phyloP scores from a whole-genome alignment of 2,329 filamentous ascomycete species.

The Pseudonectria buxi region DNA sequence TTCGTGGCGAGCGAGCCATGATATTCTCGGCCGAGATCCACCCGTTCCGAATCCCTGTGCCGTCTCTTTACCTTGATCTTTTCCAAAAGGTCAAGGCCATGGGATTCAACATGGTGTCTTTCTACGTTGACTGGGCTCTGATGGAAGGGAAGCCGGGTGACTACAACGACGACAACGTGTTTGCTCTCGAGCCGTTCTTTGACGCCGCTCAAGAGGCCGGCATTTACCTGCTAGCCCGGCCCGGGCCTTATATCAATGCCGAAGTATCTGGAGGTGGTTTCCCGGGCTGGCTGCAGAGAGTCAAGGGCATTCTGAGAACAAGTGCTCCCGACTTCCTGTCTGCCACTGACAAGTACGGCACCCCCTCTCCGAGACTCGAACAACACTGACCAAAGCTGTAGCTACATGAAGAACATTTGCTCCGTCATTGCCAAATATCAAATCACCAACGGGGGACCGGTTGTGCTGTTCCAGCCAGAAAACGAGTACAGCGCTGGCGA shows the following conservation, averaged over 20 bases:
- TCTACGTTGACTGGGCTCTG: slow-evolving; percentile 74
- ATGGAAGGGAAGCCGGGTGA: slow-evolving; percentile 66
- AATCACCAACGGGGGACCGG: slow-evolving; percentile 74
- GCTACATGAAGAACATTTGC: slow-evolving; percentile 51
- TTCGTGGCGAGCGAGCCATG: slow-evolving; percentile 62
- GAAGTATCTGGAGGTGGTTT: slow-evolving; percentile 72
- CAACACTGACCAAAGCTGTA: neutral
- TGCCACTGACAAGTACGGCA: slow-evolving; percentile 55
- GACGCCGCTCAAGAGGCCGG: slow-evolving; percentile 66
- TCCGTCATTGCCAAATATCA: slow-evolving; percentile 65
- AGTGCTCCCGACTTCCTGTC: slow-evolving; percentile 54
- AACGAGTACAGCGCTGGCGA: slow-evolving; percentile 64
- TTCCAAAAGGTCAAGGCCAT: slow-evolving; percentile 79
- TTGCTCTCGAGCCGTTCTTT: slow-evolving; percentile 68
- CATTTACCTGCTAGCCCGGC: slow-evolving; percentile 67
- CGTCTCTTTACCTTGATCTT: slow-evolving; percentile 55
- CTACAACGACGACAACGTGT: slow-evolving; percentile 64
- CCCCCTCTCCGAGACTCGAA: rapidly evolving
- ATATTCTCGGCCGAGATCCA: slow-evolving; percentile 71
- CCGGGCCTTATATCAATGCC: slow-evolving; percentile 73
- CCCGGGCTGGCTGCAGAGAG: slow-evolving; percentile 69
- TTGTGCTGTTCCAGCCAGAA: slow-evolving; percentile 74
- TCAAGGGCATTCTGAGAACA: slow-evolving; percentile 59
- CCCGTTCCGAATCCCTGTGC: slow-evolving; percentile 49
- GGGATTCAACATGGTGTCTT: slow-evolving; percentile 73